Percentiles rank a stretch among this genome's conserved stretches.
These are phyloP conservation scores for Domatiomyces globalis DNA, from an alignment of 2,329 filamentous ascomycete species.

Conservation along the genomic window DNA sequence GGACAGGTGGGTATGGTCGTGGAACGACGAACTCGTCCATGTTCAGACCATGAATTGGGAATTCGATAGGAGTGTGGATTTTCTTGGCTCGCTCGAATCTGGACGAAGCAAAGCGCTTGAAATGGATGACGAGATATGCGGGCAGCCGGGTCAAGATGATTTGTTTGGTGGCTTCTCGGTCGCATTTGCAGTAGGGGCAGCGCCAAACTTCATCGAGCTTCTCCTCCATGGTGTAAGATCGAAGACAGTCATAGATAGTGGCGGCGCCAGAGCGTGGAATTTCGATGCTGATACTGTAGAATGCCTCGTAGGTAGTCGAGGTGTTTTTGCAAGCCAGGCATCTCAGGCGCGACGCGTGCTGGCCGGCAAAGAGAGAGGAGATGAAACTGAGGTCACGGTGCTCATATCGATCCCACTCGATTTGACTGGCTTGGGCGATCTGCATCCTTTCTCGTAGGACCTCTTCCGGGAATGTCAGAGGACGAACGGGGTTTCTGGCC, in stretches of 20 bases:
- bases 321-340: constrained; percentile 49
- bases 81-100: constrained; percentile 48
- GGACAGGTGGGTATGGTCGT: constrained; percentile 24
- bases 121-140: constrained; percentile 60
- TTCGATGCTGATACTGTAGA: constrained; percentile 57
- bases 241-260: constrained; percentile 54
- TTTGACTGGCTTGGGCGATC: constrained; percentile 50
- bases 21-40: constrained; percentile 47
- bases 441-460: constrained; percentile 46
- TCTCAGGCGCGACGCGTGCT: constrained; percentile 47
- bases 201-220: constrained; percentile 51
- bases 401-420: constrained; percentile 61
- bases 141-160: constrained; percentile 66
- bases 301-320: constrained; percentile 53
- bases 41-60: constrained; percentile 58
- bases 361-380: constrained; percentile 63
- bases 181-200: constrained; percentile 60
- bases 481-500: constrained; percentile 42
- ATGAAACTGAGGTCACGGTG: constrained; percentile 61
- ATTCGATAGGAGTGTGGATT: constrained; percentile 56
- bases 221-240: constrained; percentile 55
- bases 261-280: constrained; percentile 48
- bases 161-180: constrained; percentile 53
- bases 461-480: constrained; percentile 47
- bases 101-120: constrained; percentile 54